phyloP scores from a whole-genome alignment of 768 basidiomycete species.

The Dendrothele bispora region DNA sequence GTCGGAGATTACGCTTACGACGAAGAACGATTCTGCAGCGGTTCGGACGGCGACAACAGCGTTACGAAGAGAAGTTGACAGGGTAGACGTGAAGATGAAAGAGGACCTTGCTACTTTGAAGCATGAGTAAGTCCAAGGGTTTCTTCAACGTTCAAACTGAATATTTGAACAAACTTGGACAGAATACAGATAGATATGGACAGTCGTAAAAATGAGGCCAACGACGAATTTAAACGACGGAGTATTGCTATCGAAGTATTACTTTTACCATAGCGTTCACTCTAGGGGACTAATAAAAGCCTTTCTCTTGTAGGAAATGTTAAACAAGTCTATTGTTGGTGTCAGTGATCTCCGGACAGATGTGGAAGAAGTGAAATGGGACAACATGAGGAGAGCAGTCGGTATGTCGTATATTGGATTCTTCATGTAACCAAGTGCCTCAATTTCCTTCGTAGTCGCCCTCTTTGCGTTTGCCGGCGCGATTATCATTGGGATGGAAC shows the following conservation, averaged over 20 bases:
- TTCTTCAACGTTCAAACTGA: constrained; percentile 1
- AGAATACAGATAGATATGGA: constrained; percentile 98
- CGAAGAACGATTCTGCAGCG: constrained; percentile 82
- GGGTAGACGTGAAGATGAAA: constrained; percentile 87
- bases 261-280: constrained; percentile 5
- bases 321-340: constrained; percentile 72
- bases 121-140: constrained; percentile 72
- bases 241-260: constrained; percentile 83
- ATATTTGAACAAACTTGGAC: constrained; percentile 8
- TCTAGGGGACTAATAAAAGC: not conserved
- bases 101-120: constrained; percentile 86
- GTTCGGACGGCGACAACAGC: constrained; percentile 75
- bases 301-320: constrained; percentile 51
- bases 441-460: constrained; percentile 42
- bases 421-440: not conserved
- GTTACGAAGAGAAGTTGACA: constrained; percentile 84
- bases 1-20: constrained; percentile 79
- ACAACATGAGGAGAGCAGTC: constrained; percentile 84
- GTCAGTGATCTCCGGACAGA: constrained; percentile 78
- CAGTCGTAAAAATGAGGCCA: constrained; percentile 88
- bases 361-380: constrained; percentile 86
- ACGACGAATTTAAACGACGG: constrained; percentile 77
- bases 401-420: constrained; percentile 41
- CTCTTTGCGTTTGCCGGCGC: constrained; percentile 66
- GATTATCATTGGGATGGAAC: constrained; percentile 70